Evolutionary conservation across 2,329 filamentous ascomycete genomes (phyloP), one percentile per base, ranked within the genome.

Genomic region (Aspergillus hortae): DNA sequence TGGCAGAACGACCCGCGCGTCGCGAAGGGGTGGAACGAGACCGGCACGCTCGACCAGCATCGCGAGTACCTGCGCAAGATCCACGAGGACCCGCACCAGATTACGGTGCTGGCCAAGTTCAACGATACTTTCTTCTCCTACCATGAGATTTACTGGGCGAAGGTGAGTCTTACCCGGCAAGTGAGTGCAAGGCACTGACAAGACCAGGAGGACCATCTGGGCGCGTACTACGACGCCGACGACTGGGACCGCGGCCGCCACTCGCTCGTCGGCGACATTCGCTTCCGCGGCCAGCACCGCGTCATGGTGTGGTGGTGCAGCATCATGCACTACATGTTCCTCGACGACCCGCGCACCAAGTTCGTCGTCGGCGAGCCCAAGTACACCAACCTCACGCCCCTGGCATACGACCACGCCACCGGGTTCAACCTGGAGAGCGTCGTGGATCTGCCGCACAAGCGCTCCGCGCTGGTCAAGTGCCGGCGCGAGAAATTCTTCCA

Each of bases 1-100:
- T 92, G 88, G 88, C 88, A 91, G 72, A 92, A 92, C 65, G 88
- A 91, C 64, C 88, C 88, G 49, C 85, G 88, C 48, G 88, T 92
- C 32, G 87, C 86, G 4, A 81, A 86, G 63, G 87, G 87, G 5
- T 92, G 88, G 88, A 88, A 89, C 63, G 84, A 89, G 73, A 88
- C 86, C 2, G 88, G 88, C 32, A 88, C 86, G 1, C 72, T 89
- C 44, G 87, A 89, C 27, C 80, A 91, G 69, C 88, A 92, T 69
- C 79, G 82, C 53, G 80, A 84, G 61, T 92, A 92, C 68, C 77
- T 90, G 48, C 78, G 80, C 40, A 81, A 81, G 59, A 77, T 87
- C 50, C 82, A 90, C 63, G 79, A 82, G 43, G 88, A 92, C 66
- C 83, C 86, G 23, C 88, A 91, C 69, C 82, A 86, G 56, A 74